Evolutionary conservation across 306 rosid genomes (phyloP), one percentile per base, ranked within the genome.

Genomic region (Gleditsia sinensis): DNA sequence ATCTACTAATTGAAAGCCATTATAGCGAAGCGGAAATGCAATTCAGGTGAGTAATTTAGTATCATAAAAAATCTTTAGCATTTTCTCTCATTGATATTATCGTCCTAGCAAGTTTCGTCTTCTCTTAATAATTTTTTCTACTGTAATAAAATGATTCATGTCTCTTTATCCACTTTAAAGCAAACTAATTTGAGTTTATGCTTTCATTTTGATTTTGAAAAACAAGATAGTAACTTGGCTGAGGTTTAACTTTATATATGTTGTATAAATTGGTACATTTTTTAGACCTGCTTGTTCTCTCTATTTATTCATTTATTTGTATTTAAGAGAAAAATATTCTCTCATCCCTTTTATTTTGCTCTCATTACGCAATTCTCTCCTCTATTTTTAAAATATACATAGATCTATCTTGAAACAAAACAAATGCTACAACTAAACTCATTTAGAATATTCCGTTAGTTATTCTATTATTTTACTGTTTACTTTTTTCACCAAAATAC

Each of bases 201-300:
- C 24, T 61, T 77, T 19, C n/a, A 36, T 64, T 46, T 69, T 3
- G 13, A 48, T 61, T 12, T 61, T 71, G n/a, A 51, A 60, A 61
- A 24, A 50, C 7, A 5, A 48, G 17, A 69, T 49, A 21, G 19
- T 59, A 17, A 50, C 23, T 17, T 27, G 25, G 25, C 7, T 78
- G 48, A 53, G 1, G 59, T 42, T 62, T 32, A 9, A 48, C 51
- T 39, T 53, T 53, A 53, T 30, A 43, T 28, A 23, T 21, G 39
- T 67, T 54, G 20, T 21, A 71, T 3, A 23, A 14, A n/a, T 50
- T 54, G 25, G n/a, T n/a, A 16, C 34, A 63, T 63, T 33, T 62
- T n/a, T 2, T 27, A 67, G 33, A n/a, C 63, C 32, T 63, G 34
- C 33, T 10, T 64, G 43, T 21, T 40, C 54, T 21, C 6, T 57